These are phyloP conservation scores for Colletotrichum cuscutae DNA, from an alignment of 2,329 filamentous ascomycete species.

Conservation along the genomic window DNA sequence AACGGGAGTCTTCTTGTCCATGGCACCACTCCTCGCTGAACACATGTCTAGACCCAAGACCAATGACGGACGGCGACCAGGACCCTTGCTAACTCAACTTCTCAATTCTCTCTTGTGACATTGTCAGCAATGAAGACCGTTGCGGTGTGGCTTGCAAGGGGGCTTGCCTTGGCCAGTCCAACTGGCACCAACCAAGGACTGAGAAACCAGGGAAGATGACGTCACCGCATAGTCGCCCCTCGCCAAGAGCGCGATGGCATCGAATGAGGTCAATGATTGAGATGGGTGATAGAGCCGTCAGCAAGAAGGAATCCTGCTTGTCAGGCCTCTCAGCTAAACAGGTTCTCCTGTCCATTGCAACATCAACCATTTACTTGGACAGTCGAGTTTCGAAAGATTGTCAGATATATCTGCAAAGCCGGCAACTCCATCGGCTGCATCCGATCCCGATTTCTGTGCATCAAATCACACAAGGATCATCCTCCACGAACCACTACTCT, in stretches of 20 bases:
- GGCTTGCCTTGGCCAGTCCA: constrained; percentile 18
- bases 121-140: background rate
- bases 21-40: background rate
- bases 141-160: constrained; percentile 30
- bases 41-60: background rate
- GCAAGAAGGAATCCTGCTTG: background rate
- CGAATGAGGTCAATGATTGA: constrained; percentile 28
- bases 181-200: constrained; percentile 20
- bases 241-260: constrained; percentile 19
- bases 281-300: background rate
- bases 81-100: background rate
- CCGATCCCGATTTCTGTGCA: constrained; percentile 14
- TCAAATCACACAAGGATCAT: constrained; percentile 26
- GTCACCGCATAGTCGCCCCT: constrained; percentile 4
- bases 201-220: constrained; percentile 5
- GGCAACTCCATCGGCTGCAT: constrained; percentile 6
- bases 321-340: background rate
- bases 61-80: background rate
- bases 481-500: background rate
- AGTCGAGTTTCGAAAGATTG: background rate
- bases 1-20: background rate
- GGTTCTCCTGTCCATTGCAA: background rate
- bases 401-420: background rate
- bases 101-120: background rate
- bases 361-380: background rate